A percentile compares a stretch with the other conserved stretches of the same genome.
These are phyloP conservation scores for Aechmea fasciata DNA, from an alignment of 176 grass and related monocot genomes.

Conservation along the genomic window DNA sequence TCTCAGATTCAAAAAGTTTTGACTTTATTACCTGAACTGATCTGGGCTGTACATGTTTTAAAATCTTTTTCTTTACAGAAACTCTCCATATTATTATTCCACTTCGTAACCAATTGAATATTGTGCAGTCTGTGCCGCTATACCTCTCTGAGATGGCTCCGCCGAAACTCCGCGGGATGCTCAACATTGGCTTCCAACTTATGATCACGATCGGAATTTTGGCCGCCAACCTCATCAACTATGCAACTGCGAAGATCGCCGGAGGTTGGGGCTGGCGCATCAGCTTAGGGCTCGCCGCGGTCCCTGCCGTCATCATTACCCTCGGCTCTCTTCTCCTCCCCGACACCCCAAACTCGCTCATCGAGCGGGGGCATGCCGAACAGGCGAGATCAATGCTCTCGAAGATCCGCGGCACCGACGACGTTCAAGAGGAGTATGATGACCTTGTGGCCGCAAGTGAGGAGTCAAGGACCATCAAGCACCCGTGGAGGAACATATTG, in stretches of 20 bases:
- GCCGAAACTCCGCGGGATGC: slow-evolving; percentile 8
- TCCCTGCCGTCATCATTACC: slow-evolving; percentile 10
- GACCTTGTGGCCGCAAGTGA: slow-evolving; percentile 7
- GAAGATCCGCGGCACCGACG: slow-evolving; percentile 15
- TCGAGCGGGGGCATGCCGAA: slow-evolving; percentile 14
- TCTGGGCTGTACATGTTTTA: no score
- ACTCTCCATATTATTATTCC: neutral
- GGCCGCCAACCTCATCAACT: slow-evolving; percentile 15
- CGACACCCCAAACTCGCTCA: slow-evolving; percentile 22
- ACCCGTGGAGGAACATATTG: slow-evolving; percentile 10
- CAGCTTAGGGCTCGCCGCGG: slow-evolving; percentile 5
- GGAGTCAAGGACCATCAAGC: neutral
- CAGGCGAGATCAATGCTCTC: slow-evolving; percentile 11
- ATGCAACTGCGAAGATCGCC: slow-evolving; percentile 8
- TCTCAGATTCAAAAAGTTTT: no score
- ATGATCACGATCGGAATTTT: slow-evolving; percentile 19
- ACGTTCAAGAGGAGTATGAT: slow-evolving; percentile 6
- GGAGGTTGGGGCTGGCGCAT: slow-evolving; percentile 16
- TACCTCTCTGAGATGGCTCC: slow-evolving; percentile 25
- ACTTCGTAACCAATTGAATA: neutral
- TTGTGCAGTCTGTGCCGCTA: slow-evolving; percentile 17
- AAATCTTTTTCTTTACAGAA: no score
- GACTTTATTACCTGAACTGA: no score
- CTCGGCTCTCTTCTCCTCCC: slow-evolving; percentile 13
- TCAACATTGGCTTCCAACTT: slow-evolving; percentile 20